Conservation (phyloP, 495 filamentous ascomycete species). For the Trichoderma gamsii region DNA sequence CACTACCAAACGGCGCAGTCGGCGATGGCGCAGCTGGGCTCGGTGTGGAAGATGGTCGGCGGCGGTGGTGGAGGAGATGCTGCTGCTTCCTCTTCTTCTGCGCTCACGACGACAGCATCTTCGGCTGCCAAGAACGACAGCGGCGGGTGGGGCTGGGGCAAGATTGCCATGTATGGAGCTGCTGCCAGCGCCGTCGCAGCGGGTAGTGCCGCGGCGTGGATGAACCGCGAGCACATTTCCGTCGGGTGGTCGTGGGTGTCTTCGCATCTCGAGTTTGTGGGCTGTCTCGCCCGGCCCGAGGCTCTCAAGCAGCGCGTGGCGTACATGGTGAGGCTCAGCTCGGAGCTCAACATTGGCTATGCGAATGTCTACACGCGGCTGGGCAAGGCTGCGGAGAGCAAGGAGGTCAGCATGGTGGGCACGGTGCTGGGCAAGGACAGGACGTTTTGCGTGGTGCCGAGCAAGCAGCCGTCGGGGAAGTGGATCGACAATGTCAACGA, state of each 20-base stretch:
- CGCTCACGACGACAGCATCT: slow-evolving; percentile 32
- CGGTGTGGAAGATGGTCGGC: slow-evolving; percentile 56
- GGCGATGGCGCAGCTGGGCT: slow-evolving; percentile 60
- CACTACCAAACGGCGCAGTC: slow-evolving; percentile 70
- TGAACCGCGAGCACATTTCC: slow-evolving; percentile 70
- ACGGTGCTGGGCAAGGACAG: slow-evolving; percentile 52
- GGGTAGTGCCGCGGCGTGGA: slow-evolving; percentile 80
- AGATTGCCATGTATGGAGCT: slow-evolving; percentile 75
- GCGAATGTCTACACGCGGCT: slow-evolving; percentile 79
- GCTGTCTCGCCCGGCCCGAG: slow-evolving; percentile 70
- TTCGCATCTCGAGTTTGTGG: slow-evolving; percentile 93
- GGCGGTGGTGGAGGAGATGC: slow-evolving; percentile 25
- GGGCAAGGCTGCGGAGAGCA: slow-evolving; percentile 52
- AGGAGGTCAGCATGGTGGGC: slow-evolving; percentile 39
- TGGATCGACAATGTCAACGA: slow-evolving; percentile 72
- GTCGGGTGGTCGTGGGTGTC: slow-evolving; percentile 72
- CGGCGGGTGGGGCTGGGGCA: slow-evolving; percentile 65
- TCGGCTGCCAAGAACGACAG: slow-evolving; percentile 36
- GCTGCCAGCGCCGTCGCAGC: slow-evolving; percentile 75
- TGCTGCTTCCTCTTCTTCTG: slow-evolving; percentile 21
- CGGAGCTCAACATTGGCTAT: slow-evolving; percentile 57
- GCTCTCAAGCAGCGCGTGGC: slow-evolving; percentile 66
- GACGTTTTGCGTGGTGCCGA: slow-evolving; percentile 79
- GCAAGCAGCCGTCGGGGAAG: slow-evolving; percentile 41
- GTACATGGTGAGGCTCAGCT: slow-evolving; percentile 50